These are phyloP conservation scores for Alloteropsis angusta DNA, from an alignment of 202 grass and related monocot species.

Conservation along the genomic window DNA sequence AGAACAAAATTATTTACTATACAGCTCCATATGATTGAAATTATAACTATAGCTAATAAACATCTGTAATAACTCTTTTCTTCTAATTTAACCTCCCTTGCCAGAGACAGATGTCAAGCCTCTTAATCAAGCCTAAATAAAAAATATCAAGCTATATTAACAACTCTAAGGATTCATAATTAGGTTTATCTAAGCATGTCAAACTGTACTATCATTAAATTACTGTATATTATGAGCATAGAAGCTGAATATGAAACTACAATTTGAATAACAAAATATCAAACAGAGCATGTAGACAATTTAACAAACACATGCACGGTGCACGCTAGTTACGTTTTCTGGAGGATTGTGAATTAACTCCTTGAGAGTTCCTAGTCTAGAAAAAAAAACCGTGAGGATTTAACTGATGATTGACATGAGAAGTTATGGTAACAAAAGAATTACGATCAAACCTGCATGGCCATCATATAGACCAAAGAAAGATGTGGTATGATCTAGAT, in stretches of 20 bases:
- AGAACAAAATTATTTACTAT: neutral
- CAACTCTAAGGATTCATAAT: neutral
- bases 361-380: neutral
- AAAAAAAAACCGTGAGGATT: neutral
- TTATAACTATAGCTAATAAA: neutral
- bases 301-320: neutral
- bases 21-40: neutral
- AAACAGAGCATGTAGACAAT: neutral
- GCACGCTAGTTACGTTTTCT: neutral
- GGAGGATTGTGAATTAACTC: neutral
- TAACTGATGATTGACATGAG: neutral
- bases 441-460: conserved; percentile 30
- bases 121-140: neutral
- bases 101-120: neutral
- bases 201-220: neutral
- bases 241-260: neutral
- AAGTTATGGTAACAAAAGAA: neutral
- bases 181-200: neutral
- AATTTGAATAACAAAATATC: neutral
- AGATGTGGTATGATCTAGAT: conserved; percentile 18
- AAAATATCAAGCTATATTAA: neutral
- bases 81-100: neutral
- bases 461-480: conserved; percentile 49
- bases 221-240: neutral
- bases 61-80: neutral